Evolutionary conservation across 495 filamentous ascomycete genomes (phyloP), one percentile per base, ranked within the genome.

Genomic region (Penicillium bovifimosum): DNA sequence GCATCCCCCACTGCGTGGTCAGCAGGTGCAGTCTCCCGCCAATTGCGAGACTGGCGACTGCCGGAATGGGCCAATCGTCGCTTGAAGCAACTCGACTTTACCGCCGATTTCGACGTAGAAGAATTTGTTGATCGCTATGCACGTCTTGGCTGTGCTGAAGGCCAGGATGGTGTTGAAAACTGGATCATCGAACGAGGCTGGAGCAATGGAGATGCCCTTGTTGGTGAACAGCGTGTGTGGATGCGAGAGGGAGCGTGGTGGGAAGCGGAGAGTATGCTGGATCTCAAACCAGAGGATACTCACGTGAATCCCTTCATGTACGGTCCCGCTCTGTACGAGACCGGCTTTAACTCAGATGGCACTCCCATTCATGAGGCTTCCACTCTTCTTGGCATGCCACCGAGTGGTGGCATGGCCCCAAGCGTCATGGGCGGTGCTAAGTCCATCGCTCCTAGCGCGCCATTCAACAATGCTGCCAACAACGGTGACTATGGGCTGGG

Each of bases 261-360:
- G 91, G 95, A 97, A 68, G 91, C 91, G 9, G 93, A 98, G 69
- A 87, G 82, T 52, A 96, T 96, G 88, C 83, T 97, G 26, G 93
- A 98, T 64, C 69, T 96, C 51, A 95, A 95, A 67, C 84, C 87
- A 1, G 71, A 73, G n/a, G 71, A 73, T 9, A 53, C 47, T 13
- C 58, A 66, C 11, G n/a, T 56, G 31, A 60, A 69, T 47, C 56
- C 69, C 39, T 64, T 71, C 52, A 62, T 65, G 53, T 70, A 67
- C 47, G 64, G 65, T 3, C 64, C 58, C 35, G 53, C 50, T 20
- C 60, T 69, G 58, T 64, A 72, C 17, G 72, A 75, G 31, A 33
- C 60, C 11, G 59, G 60, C 16, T 52, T 59, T 18, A 55, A 68
- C 8, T 55, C 61, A 16, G 67, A 69, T 38, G 61, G 41, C 39